Percentiles rank a stretch among this genome's conserved stretches.
Conservation (phyloP, 2,329 filamentous ascomycete genomes). For the Escovopsis sp. region DNA sequence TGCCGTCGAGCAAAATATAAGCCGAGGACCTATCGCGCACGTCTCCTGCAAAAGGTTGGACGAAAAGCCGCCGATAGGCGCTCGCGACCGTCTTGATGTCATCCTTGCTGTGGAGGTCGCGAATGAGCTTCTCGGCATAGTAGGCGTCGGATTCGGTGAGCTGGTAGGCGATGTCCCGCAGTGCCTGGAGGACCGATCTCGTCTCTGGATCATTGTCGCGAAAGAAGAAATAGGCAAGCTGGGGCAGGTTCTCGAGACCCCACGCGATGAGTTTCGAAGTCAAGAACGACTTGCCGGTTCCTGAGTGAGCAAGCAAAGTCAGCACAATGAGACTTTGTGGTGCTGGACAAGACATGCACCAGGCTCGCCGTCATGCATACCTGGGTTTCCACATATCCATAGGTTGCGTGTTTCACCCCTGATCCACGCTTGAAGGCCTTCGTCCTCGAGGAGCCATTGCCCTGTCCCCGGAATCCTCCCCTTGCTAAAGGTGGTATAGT, state of each 20-base stretch:
- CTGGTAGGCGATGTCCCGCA: conserved; percentile 32
- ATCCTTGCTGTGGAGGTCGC: conserved; percentile 19
- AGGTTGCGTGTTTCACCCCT: conserved; percentile 23
- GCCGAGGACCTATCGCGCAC: conserved; percentile 16
- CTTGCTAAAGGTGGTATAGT: conserved; percentile 25
- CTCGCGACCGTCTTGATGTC: conserved; percentile 30
- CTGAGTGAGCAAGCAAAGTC: conserved; percentile 6
- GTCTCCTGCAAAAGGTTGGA: conserved; percentile 22
- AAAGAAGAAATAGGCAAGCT: conserved; percentile 32
- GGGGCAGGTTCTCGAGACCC: conserved; percentile 20
- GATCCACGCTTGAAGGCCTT: conserved; percentile 24
- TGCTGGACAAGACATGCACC: too few species aligned
- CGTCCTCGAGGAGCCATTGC: conserved; percentile 30
- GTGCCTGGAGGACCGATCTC: conserved; percentile 28
- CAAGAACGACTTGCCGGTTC: conserved; percentile 32
- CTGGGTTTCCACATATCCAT: conserved; percentile 30
- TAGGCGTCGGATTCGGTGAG: conserved; percentile 29
- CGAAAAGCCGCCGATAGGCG: conserved; percentile 27
- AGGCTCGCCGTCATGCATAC: conserved; percentile 9
- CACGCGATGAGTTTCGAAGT: conserved; percentile 28
- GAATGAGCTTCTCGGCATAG: conserved; percentile 27
- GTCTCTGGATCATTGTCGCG: conserved; percentile 31
- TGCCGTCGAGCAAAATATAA: conserved; percentile 31
- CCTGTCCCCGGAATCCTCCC: conserved; percentile 27
- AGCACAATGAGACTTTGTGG: neutral